Base-by-base conservation (phyloP, 129 eudicot genomes). In the Arctium minus region DNA sequence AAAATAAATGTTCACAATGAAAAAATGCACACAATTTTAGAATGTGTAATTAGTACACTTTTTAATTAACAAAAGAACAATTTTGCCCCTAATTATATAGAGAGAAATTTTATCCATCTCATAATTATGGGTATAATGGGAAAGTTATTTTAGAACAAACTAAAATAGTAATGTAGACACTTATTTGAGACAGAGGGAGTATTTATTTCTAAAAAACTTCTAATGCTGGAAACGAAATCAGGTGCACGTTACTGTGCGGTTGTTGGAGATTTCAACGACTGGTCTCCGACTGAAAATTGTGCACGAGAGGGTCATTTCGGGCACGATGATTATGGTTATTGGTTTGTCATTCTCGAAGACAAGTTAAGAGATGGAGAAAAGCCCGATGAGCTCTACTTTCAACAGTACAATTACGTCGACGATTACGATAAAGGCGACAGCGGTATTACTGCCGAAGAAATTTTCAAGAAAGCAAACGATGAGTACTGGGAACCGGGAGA, bases 401-500 rank as follows among this genome's bases (percentile, higher is more conserved):
- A 96, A 73, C 95, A 91, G 46, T 96, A 93, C 75, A 96, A 96
- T 81, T 93, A 93, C 46, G 73, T 84, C 33, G 98, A 93, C 75
- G 97, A 93, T 73, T 90, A 91, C 72, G 99, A 96, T 79, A 93
- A 91, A 91, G 99, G 99, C 67, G 99, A 96, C 60, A 86, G 84
- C 72, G 97, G 97, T 40, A 82, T 88, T 74, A 90, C 90, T 1
- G 82, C 87, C 27, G 95, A 90, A 17, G 98, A 96, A 85, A 44
- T 91, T 33, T 90, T 96, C 76, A 70, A 96, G 77, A 91, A 85
- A 90, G 97, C 98, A 50, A 93, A 91, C 82, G 99, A 96, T 73
- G 98, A 96, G 74, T 96, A 96, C 18, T 96, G 99, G 99, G 99
- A 96, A 75, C 97, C 99, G 5, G 99, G 99, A 18, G 99, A 96